Evolutionary conservation across 2,329 filamentous ascomycete species (phyloP).

Genomic region (Pseudogymnoascus sp.): DNA sequence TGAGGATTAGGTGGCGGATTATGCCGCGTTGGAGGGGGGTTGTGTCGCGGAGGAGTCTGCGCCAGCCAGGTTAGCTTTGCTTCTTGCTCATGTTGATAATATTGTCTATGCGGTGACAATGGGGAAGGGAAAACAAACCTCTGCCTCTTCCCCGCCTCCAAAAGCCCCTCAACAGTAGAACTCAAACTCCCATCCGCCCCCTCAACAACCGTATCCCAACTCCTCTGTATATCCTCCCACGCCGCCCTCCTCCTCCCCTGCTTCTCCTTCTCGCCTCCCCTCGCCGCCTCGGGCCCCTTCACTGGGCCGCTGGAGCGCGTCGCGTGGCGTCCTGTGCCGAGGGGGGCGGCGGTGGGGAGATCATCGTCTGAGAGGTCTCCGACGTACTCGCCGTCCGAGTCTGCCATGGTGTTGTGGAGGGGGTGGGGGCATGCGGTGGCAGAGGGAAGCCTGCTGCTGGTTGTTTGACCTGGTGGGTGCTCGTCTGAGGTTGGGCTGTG

Average conservation of each 20-base stretch:
- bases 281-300: conserved; percentile 21
- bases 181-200: conserved; percentile 71
- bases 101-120: too few species aligned
- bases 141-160: conserved; percentile 76
- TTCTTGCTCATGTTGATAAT: too few species aligned
- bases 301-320: conserved; percentile 25
- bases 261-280: conserved; percentile 21
- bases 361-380: conserved; percentile 59
- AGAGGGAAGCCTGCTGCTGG: not conserved
- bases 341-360: conserved; percentile 31
- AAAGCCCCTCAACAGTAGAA: conserved; percentile 58
- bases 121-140: conserved; percentile 40
- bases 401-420: conserved; percentile 45
- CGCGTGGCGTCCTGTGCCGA: conserved; percentile 17
- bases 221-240: conserved; percentile 59
- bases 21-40: conserved; percentile 94
- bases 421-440: not conserved
- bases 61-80: too few species aligned
- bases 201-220: conserved; percentile 68
- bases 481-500: not conserved
- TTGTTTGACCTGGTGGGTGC: not conserved
- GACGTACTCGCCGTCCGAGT: conserved; percentile 65
- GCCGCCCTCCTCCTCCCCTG: conserved; percentile 41
- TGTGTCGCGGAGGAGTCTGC: conserved; percentile 84
- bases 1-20: conserved; percentile 87